Conservation (phyloP, 192 early-diverging fungal genomes). For the Coemansia sp. region DNA sequence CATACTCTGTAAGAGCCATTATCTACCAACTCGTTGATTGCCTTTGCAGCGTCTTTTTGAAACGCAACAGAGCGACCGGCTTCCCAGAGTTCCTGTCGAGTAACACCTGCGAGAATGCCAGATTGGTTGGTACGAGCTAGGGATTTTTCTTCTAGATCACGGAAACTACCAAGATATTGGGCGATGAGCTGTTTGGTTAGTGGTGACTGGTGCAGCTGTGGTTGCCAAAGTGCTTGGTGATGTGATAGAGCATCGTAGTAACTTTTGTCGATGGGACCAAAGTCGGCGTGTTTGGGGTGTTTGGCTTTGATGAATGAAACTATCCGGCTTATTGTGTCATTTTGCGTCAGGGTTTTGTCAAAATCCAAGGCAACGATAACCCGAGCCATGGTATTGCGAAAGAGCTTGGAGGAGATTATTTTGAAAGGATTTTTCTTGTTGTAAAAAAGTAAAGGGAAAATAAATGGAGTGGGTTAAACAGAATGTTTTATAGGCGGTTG, state of each 20-base stretch:
- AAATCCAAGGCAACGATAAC: conserved; percentile 34
- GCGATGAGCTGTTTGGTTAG: not conserved
- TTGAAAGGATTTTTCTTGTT: too few species aligned
- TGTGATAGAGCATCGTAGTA: too few species aligned
- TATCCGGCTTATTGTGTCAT: conserved; percentile 13
- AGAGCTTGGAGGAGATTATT: too few species aligned
- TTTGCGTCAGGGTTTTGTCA: conserved; percentile 40
- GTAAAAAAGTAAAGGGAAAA: too few species aligned
- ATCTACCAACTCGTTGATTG: conserved; percentile 16
- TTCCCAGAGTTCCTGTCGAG: conserved; percentile 25
- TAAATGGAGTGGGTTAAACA: too few species aligned
- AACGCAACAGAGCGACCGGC: conserved; percentile 14
- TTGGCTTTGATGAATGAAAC: not conserved
- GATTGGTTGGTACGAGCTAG: not conserved
- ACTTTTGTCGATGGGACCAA: too few species aligned
- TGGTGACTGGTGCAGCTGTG: too few species aligned
- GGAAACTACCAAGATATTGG: not conserved
- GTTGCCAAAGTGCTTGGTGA: too few species aligned
- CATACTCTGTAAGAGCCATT: conserved; percentile 11
- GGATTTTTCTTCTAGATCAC: not conserved
- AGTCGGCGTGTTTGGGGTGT: too few species aligned
- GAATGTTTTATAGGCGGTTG: too few species aligned
- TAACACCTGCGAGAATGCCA: not conserved
- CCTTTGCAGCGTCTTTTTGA: conserved; percentile 14
- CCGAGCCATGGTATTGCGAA: too few species aligned